Percentiles rank a stretch among this genome's conserved stretches.
Evolutionary conservation across 257 asterid genomes (phyloP).

Genomic region (Hygrophila difformis): DNA sequence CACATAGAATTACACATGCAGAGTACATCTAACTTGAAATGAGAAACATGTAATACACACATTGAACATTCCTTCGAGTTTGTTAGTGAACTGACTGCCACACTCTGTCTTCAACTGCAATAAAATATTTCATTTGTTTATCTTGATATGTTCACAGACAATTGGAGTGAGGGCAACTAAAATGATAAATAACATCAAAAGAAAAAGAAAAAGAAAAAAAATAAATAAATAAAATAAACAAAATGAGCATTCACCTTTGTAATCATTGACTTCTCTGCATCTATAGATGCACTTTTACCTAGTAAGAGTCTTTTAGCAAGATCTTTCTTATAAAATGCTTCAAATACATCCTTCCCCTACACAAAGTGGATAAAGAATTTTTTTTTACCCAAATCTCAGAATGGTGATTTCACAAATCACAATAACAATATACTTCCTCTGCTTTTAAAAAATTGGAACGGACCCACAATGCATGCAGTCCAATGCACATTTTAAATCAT

Average conservation of each 20-base stretch:
- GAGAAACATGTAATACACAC: conserved; percentile 21
- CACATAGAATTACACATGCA: too few relatives aligned
- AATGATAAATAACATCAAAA: background rate
- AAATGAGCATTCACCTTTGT: conserved; percentile 34
- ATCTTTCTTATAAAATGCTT: conserved; percentile 61
- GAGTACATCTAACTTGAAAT: too few relatives aligned
- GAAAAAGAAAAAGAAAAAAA: background rate
- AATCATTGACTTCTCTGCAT: conserved; percentile 95
- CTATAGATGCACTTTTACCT: conserved; percentile 95
- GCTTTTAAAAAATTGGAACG: too few relatives aligned
- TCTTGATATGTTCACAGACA: background rate
- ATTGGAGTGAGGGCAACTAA: background rate
- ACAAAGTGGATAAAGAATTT: background rate
- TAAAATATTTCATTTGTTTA: background rate
- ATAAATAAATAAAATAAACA: conserved; percentile 5
- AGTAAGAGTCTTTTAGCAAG: conserved; percentile 85
- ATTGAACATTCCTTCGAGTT: conserved; percentile 99
- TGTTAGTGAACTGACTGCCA: conserved; percentile 97
- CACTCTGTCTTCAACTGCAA: conserved; percentile 96
- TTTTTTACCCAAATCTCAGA: too few relatives aligned
- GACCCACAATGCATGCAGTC: too few relatives aligned
- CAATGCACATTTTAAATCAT: too few relatives aligned
- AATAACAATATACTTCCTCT: too few relatives aligned
- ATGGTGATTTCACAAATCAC: too few relatives aligned
- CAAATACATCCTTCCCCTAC: conserved; percentile 62